Percentiles rank a stretch among this genome's conserved stretches.
Conservation (phyloP, 768 basidiomycete genomes). For the Tricholoma furcatifolium region DNA sequence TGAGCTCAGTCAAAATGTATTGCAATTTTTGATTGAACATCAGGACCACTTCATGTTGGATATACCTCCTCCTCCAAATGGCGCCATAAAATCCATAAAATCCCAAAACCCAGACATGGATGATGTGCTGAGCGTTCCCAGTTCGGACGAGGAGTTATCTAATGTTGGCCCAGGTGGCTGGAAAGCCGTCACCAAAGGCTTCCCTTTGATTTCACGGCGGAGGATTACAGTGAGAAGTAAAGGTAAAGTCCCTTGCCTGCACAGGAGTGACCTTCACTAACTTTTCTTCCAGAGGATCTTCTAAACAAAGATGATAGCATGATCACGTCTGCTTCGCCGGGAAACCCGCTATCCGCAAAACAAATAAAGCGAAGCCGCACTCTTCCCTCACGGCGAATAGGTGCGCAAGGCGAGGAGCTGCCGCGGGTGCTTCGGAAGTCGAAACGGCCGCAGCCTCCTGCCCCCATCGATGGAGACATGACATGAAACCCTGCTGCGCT, state of each 20-base stretch:
- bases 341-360: too few relatives aligned
- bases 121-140: conserved; percentile 42
- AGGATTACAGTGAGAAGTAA: conserved; percentile 54
- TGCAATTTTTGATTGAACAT: conserved; percentile 95
- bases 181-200: conserved; percentile 47
- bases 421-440: conserved; percentile 50
- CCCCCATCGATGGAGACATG: conserved; percentile 9
- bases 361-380: conserved; percentile 60
- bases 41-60: conserved; percentile 96
- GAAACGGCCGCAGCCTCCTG: conserved; percentile 35
- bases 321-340: too few relatives aligned
- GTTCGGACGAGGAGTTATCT: conserved; percentile 49
- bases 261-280: too few relatives aligned
- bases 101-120: conserved; percentile 36
- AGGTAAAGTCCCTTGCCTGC: conserved; percentile 23
- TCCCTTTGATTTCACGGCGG: conserved; percentile 47
- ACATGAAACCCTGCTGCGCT: conserved; percentile 4
- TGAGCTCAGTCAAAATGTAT: conserved; percentile 81
- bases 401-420: conserved; percentile 31
- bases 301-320: too few relatives aligned
- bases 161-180: conserved; percentile 44
- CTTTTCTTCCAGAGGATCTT: too few relatives aligned
- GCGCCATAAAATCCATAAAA: conserved; percentile 10
- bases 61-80: conserved; percentile 64
- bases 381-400: conserved; percentile 47